Conservation (phyloP, 75 land plant genomes). For the Pinus albicaulis region DNA sequence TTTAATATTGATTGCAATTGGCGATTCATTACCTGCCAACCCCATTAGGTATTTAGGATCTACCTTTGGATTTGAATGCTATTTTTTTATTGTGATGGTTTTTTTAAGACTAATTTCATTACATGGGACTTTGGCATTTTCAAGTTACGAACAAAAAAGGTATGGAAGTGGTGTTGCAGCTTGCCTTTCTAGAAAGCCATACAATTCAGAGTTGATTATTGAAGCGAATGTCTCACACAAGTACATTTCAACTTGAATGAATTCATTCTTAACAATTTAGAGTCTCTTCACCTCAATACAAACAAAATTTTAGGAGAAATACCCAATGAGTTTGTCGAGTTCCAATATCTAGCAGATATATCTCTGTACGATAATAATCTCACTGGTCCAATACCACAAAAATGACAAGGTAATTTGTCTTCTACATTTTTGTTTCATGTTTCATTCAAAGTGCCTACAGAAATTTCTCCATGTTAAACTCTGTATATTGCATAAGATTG, state of each 20-base stretch:
- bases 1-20: neutral
- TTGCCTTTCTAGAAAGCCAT: neutral
- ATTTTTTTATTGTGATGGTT: neutral
- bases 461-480: neutral
- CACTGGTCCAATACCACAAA: too few relatives aligned
- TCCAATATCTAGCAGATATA: too few relatives aligned
- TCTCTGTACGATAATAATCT: too few relatives aligned
- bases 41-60: neutral
- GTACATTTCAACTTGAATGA: neutral
- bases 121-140: neutral
- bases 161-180: neutral
- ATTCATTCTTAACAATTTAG: too few relatives aligned
- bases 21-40: neutral
- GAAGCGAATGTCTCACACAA: neutral
- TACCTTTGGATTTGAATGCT: neutral
- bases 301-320: too few relatives aligned
- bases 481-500: neutral
- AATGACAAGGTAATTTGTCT: too few relatives aligned
- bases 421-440: too few relatives aligned
- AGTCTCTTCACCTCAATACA: too few relatives aligned
- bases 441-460: too few relatives aligned
- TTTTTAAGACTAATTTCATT: neutral
- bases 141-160: neutral
- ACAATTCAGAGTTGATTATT: neutral
- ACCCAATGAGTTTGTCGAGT: too few relatives aligned